Base-by-base conservation (phyloP, 805 yeast species). In the Starmerella roubikii region DNA sequence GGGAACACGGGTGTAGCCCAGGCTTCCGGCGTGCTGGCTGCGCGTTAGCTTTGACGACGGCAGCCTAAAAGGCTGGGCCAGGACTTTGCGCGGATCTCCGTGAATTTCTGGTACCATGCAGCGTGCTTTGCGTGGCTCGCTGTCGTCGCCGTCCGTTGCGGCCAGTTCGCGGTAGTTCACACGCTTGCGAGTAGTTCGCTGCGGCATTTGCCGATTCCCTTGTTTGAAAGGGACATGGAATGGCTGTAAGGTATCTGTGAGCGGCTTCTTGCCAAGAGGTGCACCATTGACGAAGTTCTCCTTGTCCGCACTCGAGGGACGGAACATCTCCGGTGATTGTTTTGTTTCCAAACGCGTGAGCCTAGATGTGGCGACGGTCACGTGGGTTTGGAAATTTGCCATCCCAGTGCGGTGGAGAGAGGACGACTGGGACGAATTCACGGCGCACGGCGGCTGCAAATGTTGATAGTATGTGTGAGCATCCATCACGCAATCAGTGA, bases 1-100 rank as follows among this genome's bases (percentile, higher is more conserved):
- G 1, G 72, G 69, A 45, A 74, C 72, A 28, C 78, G 71, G 45
- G 78, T 72, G 41, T 85, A 84, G 0, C 98, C 98, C 43, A 88
- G 64, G 0, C 93, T 81, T 0, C 93, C 82, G 0, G 94, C 86
- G 1, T 40, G 24, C 21, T 43, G 51, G 11, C 41, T 40, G 11
- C 45, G 51, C 23, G 31, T 33, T 32, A 44, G 21, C n/a, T 32
- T 34, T 18, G 39, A 32, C 12, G 43, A 34, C 9, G 53, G 51
- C 8, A 45, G 30, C 23, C 22, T 20, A 38, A 43, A 40, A 8
- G 50, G 49, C 13, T 41, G 33, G 23, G 32, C 34, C 20, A 44
- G 37, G 5, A 19, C 9, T 28, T 8, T 8, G 8, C 20, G 18
- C 6, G 31, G 18, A 19, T 18, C n/a, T 3, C 18, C 9, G 10